Base-by-base conservation (phyloP, 1,139 yeast genomes). In the Blastobotrys malaysiensis region DNA sequence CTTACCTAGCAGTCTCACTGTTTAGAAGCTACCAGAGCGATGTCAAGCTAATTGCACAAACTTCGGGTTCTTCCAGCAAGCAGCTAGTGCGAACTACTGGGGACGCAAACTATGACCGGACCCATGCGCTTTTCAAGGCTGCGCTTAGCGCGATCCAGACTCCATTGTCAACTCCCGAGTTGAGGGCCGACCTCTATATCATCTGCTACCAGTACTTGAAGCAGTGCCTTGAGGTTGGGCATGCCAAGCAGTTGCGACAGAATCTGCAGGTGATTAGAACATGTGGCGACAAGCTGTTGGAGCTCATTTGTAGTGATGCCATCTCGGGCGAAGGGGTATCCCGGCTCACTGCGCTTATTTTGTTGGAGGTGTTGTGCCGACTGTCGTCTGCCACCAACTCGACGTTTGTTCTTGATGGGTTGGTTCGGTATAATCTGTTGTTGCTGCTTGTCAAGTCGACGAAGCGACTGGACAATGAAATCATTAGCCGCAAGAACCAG, bases 111-210 rank as follows among this genome's bases (percentile, higher is more conserved):
- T 67, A 63, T 46, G 81, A 78, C 58, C 77, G 93, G 51, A 73
- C 88, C 44, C 80, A 83, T 50, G 81, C 88, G 1, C 69, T 91
- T 45, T 87, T 89, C 71, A 81, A 83, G 61, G 82, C 93, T 0
- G 83, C 95, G 54, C 74, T 89, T 22, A 77, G 78, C 55, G 95
- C 97, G 1, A 80, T 91, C 7, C 75, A 82, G 55, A 79, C 88
- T 48, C 82, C 95, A 1, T 75, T 81, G 50, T 78, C 95, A 0
- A 81, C 91, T 0, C 77, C 88, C 5, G 72, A 77, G 1, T 73
- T 90, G 50, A 79, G 98, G 53, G 81, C 95, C 0, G 95, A 90
- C 64, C 75, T 91, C 50, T 91, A 91, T 67, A 81, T 87, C 11
- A 73, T 91, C 59, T 79, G 84, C 47, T 86, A 82, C 67, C 83